phyloP scores from a whole-genome alignment of 2,329 filamentous ascomycete genomes.

The Nothomitra cinnamomea region DNA sequence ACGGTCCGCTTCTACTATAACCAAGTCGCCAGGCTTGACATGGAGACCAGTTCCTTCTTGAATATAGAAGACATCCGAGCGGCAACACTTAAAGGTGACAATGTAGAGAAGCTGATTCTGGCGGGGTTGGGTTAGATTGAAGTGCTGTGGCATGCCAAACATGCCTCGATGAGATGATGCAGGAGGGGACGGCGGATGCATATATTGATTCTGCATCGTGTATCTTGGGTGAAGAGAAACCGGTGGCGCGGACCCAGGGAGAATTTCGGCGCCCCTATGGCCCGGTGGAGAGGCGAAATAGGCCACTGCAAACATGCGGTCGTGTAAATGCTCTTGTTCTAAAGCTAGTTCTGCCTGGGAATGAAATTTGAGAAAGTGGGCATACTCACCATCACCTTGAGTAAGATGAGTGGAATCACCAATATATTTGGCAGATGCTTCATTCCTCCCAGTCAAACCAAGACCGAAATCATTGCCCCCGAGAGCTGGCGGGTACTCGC shows the following conservation, averaged over 20 bases:
- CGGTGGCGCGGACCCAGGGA: slow-evolving; percentile 9
- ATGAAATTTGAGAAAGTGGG: slow-evolving; percentile 19
- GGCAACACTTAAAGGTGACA: slow-evolving; percentile 89
- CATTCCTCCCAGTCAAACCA: slow-evolving; percentile 9
- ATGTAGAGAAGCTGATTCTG: slow-evolving; percentile 64
- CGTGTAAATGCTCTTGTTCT: slow-evolving; percentile 23
- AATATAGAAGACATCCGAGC: slow-evolving; percentile 92
- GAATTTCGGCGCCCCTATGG: slow-evolving; percentile 19
- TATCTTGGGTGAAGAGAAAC: slow-evolving; percentile 10
- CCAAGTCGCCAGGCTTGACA: slow-evolving; percentile 79
- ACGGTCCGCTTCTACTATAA: slow-evolving; percentile 94
- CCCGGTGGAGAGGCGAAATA: slow-evolving; percentile 25
- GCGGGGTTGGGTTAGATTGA: slow-evolving; percentile 31
- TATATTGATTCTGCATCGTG: slow-evolving; percentile 9
- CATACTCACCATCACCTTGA: slow-evolving; percentile 25
- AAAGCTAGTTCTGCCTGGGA: slow-evolving; percentile 17
- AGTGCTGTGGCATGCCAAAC: slow-evolving; percentile 3
- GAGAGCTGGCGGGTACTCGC: neutral
- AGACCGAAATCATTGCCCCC: slow-evolving; percentile 2
- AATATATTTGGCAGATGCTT: slow-evolving; percentile 7
- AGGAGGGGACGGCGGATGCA: slow-evolving; percentile 10
- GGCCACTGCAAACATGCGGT: slow-evolving; percentile 24
- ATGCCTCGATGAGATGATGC: slow-evolving; percentile 9
- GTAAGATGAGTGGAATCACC: slow-evolving; percentile 19
- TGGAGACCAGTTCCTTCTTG: slow-evolving; percentile 87